These are phyloP conservation scores for Miamiensis avidus DNA, from an alignment of 169 alveolate species.

Conservation along the genomic window DNA sequence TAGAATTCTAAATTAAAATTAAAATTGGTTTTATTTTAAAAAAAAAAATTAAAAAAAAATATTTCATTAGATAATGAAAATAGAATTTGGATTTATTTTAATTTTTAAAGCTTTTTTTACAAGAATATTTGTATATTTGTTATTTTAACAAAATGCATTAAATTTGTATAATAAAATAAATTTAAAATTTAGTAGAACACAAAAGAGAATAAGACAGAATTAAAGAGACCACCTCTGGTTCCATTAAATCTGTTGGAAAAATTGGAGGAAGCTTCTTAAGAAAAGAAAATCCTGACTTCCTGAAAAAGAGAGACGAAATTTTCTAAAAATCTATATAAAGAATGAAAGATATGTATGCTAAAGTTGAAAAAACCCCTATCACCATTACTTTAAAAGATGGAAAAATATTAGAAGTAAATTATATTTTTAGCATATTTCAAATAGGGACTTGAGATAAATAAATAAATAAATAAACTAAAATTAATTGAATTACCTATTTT, in stretches of 20 bases:
- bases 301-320: conserved; percentile 9
- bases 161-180: too few species aligned
- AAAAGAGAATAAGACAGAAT: background rate
- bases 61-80: too few species aligned
- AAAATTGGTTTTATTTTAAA: too few species aligned
- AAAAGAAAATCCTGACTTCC: conserved; percentile 8
- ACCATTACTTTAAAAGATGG: conserved; percentile 92
- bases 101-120: too few species aligned
- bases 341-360: background rate
- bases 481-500: too few species aligned
- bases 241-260: background rate
- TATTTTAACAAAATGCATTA: too few species aligned
- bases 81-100: too few species aligned
- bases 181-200: too few species aligned
- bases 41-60: too few species aligned
- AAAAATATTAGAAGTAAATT: conserved; percentile 79
- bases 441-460: too few species aligned
- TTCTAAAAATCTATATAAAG: conserved; percentile 9
- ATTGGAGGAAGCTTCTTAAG: conserved; percentile 17
- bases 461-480: background rate
- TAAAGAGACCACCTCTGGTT: background rate
- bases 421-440: background rate
- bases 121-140: too few species aligned
- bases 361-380: conserved; percentile 74
- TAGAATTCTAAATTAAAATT: too few species aligned